A percentile compares a stretch with the other conserved stretches of the same genome.
phyloP scores from a whole-genome alignment of 2,329 filamentous ascomycete species.

The Leptographium radiaticola region DNA sequence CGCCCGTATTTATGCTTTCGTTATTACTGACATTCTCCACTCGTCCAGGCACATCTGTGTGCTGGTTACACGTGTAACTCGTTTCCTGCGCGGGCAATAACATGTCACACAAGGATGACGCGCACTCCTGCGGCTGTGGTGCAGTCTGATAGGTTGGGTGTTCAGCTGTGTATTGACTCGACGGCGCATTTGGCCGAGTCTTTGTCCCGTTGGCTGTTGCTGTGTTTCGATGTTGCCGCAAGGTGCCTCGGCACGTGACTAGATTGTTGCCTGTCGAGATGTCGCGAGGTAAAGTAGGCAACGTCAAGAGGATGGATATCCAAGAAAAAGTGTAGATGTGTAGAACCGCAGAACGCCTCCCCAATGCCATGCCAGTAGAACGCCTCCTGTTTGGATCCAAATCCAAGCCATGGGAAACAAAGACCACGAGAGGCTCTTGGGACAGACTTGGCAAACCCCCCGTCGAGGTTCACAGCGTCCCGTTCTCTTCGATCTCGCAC shows the following conservation, averaged over 20 bases:
- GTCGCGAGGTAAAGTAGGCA: background rate
- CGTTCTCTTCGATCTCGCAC: conserved; percentile 13
- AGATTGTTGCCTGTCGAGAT: background rate
- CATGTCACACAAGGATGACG: background rate
- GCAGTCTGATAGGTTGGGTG: background rate
- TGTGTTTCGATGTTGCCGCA: background rate
- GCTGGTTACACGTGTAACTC: background rate
- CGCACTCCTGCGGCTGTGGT: background rate
- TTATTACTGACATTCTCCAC: background rate
- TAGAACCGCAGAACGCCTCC: background rate
- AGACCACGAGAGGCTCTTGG: background rate
- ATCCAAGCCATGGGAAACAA: background rate
- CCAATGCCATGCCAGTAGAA: background rate
- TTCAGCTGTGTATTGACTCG: background rate
- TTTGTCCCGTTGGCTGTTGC: background rate
- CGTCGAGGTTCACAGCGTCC: conserved; percentile 1
- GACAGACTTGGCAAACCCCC: background rate
- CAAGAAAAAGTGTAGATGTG: background rate
- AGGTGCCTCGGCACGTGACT: background rate
- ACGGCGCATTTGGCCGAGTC: background rate
- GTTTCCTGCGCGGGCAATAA: background rate
- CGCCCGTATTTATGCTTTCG: no score
- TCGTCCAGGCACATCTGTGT: background rate
- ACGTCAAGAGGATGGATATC: background rate
- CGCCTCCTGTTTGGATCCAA: background rate